Percentiles rank a stretch among this genome's conserved stretches.
Evolutionary conservation across 108 stramenopile species (phyloP).

Genomic region (Cyclotella kingstonii): DNA sequence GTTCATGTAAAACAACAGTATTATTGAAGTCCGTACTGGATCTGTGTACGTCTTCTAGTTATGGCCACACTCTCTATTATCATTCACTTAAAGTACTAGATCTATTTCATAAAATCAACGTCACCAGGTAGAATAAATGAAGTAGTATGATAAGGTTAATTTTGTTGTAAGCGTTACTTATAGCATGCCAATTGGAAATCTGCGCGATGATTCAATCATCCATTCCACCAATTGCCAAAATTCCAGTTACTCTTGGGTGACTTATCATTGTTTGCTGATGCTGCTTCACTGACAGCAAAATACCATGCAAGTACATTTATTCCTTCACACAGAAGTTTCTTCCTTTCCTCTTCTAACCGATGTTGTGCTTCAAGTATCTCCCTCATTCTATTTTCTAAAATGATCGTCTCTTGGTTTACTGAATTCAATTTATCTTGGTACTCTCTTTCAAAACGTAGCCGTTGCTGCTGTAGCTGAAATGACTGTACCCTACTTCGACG

Average conservation of each 20-base stretch:
- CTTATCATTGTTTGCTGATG: neutral
- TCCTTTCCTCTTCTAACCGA: conserved; percentile 26
- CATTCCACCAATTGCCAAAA: conserved; percentile 12
- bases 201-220: too few relatives aligned
- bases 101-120: too few relatives aligned
- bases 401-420: conserved; percentile 31
- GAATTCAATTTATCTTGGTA: conserved; percentile 29
- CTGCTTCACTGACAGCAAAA: conserved; percentile 8
- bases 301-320: conserved; percentile 39
- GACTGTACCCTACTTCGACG: conserved; percentile 7
- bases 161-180: too few relatives aligned
- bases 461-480: conserved; percentile 16
- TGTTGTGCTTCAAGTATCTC: conserved; percentile 7
- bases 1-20: too few relatives aligned
- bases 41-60: too few relatives aligned
- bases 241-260: conserved; percentile 9
- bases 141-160: too few relatives aligned
- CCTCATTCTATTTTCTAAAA: conserved; percentile 18
- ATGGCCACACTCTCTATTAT: too few relatives aligned
- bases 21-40: too few relatives aligned
- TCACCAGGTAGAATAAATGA: too few relatives aligned
- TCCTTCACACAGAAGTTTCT: conserved; percentile 26
- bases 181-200: too few relatives aligned
- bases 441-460: conserved; percentile 7
- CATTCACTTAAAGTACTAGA: too few relatives aligned